Base-by-base conservation (phyloP, 345 rosid species). In the Salix purpurea region DNA sequence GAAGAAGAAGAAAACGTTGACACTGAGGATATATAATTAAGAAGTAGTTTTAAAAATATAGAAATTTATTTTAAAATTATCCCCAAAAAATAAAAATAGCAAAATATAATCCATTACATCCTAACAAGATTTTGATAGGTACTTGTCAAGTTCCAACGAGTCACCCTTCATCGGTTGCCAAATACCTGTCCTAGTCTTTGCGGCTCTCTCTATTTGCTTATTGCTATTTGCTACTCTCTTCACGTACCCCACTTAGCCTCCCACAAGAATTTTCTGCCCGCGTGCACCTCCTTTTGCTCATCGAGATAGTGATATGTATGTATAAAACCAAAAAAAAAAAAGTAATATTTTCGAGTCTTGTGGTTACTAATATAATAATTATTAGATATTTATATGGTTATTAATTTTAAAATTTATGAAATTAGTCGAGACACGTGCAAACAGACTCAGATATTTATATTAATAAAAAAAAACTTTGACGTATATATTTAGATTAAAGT, bases 301-400 rank as follows among this genome's bases (percentile, higher is more conserved):
- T 58, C 28, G 13, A 58, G 26, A 58, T 10, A n/a, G 64, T 23
- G 64, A 13, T 15, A 46, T 46, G 52, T 0, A n/a, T n/a, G 11
- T 9, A 23, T 10, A 8, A 24, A n/a, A 2, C 28, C 28, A 58
- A 1, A 56, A 13, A 3, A 10, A 11, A 8, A 13, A 0, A 3
- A 5, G 0, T 5, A 36, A 4, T 36, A 36, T 0, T 36, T 36
- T 36, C 1, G 7, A 36, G 7, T 5, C 0, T 0, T 5, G 7
- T 36, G 1, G 0, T 36, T 5, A 0, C 0, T 36, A 5, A 36
- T 36, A 36, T 1, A 1, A 36, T 36, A 0, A 34, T 34, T 34
- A 34, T 4, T 34, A 34, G 4, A 4, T 0, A 4, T 4, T 34
- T 34, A 34, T 34, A 34, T 34, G 1, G 1, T 5, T 34, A 4